Conservation (phyloP, 306 rosid genomes). For the Rubus idaeus region DNA sequence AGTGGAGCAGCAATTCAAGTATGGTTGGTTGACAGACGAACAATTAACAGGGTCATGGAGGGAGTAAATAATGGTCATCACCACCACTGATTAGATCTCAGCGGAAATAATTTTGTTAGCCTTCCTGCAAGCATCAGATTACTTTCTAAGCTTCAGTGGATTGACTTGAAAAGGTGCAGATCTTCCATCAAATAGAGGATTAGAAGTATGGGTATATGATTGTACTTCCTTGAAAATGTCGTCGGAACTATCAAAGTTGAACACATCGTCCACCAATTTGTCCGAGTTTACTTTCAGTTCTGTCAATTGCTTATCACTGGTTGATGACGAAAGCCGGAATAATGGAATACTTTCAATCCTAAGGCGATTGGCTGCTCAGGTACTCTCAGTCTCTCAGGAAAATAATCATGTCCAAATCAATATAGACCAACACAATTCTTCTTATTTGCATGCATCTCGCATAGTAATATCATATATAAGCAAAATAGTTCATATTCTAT, state of each 20-base stretch:
- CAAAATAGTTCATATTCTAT: too few species aligned
- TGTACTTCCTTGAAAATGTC: conserved; percentile 6
- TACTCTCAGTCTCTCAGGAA: neutral
- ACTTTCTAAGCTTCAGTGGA: neutral
- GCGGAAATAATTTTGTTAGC: too few species aligned
- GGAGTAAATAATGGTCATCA: too few species aligned
- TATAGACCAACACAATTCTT: too few species aligned
- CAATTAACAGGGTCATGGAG: too few species aligned
- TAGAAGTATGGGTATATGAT: neutral
- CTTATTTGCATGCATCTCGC: too few species aligned
- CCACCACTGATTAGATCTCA: too few species aligned
- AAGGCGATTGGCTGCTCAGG: neutral
- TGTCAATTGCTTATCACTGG: conserved; percentile 12
- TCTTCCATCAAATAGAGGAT: neutral
- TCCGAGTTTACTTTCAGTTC: neutral
- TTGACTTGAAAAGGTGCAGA: neutral
- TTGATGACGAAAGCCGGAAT: neutral
- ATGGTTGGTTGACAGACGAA: too few species aligned
- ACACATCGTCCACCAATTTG: neutral
- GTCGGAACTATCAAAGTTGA: neutral
- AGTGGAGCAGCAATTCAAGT: too few species aligned
- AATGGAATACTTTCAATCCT: neutral
- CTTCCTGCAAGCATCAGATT: too few species aligned
- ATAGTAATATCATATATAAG: too few species aligned
- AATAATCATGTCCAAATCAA: too few species aligned